phyloP scores from a whole-genome alignment of 176 grass and related monocot species.

The Eleusine indica region DNA sequence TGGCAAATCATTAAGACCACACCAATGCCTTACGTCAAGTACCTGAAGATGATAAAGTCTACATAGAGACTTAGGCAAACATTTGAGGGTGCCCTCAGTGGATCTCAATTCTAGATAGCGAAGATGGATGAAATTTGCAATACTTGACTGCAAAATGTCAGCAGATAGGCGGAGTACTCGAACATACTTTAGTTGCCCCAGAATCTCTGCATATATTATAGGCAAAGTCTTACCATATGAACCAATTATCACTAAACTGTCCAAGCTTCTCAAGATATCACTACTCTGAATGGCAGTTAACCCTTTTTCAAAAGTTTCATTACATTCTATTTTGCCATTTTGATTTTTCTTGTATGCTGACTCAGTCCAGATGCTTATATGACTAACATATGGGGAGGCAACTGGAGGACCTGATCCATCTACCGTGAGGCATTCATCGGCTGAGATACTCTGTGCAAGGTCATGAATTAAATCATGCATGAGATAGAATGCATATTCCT shows the following conservation, averaged over 20 bases:
- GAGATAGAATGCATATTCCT: slow-evolving; percentile 2
- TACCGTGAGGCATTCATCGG: slow-evolving; percentile 12
- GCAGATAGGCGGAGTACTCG: slow-evolving; percentile 32
- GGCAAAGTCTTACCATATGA: slow-evolving; percentile 35
- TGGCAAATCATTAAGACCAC: slow-evolving; percentile 29
- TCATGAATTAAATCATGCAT: slow-evolving; percentile 66
- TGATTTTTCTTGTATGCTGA: background rate
- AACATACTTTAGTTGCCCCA: background rate
- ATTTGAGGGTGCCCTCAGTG: background rate
- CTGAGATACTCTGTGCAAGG: slow-evolving; percentile 31
- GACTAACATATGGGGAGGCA: background rate
- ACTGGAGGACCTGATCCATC: background rate
- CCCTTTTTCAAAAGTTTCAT: slow-evolving; percentile 24
- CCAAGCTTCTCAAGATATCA: slow-evolving; percentile 17
- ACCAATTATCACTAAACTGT: slow-evolving; percentile 23
- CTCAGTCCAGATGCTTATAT: slow-evolving; percentile 29
- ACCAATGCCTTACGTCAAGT: slow-evolving; percentile 20
- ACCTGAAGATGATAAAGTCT: slow-evolving; percentile 46
- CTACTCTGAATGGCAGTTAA: background rate
- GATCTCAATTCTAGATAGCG: slow-evolving; percentile 49
- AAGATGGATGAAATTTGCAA: slow-evolving; percentile 50
- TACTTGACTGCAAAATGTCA: slow-evolving; percentile 10
- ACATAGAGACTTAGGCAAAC: slow-evolving; percentile 43
- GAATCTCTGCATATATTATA: background rate
- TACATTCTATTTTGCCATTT: background rate